Base-by-base conservation (phyloP, 371 early-diverging fungal species). In the Umbelopsis sp. region DNA sequence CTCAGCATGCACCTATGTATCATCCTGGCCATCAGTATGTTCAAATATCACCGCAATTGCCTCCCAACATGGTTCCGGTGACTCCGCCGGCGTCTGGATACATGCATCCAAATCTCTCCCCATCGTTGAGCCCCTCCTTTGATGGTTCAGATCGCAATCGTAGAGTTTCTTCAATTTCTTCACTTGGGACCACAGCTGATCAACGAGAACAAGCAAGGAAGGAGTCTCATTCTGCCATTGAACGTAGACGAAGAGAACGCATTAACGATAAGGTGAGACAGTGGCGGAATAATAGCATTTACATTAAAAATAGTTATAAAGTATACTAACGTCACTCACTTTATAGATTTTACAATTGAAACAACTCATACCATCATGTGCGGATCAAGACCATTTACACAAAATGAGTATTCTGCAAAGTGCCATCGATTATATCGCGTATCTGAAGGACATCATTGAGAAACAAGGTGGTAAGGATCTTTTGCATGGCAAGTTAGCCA, bases 211-310 rank as follows among this genome's bases (percentile, higher is more conserved):
- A 84, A 63, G 83, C 86, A 44, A 83, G 92, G 67, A 91, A 90
- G 64, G 83, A 88, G 12, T 91, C 92, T 0, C 93, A 93, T 66
- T 89, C 91, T n/a, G 92, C 92, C 11, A 91, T 93, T 48, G 93
- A 93, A 69, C 77, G 91, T 22, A 81, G 92, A 11, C 85, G 93
- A 50, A 87, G 93, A 24, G 92, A 93, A 63, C 85, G 89, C 16
- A 92, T 92, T 76, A 92, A 93, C 70, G 91, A 91, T 71, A 83
- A 83, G 68, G 57, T 57, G 29, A 57, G 57, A 16, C 41, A 41
- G 41, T 41, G 41, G 41, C 41, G 12, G 7, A 41, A 41, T 18
- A 50, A 50, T 1, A 50, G 18, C 6, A 48, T 10, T 48, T 10
- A 16, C 50, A 12, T 50, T 48, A 14, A 5, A 81, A 86, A 77